Conservation (phyloP, 352 stramenopile genomes). For the Globisporangium nodosum region DNA sequence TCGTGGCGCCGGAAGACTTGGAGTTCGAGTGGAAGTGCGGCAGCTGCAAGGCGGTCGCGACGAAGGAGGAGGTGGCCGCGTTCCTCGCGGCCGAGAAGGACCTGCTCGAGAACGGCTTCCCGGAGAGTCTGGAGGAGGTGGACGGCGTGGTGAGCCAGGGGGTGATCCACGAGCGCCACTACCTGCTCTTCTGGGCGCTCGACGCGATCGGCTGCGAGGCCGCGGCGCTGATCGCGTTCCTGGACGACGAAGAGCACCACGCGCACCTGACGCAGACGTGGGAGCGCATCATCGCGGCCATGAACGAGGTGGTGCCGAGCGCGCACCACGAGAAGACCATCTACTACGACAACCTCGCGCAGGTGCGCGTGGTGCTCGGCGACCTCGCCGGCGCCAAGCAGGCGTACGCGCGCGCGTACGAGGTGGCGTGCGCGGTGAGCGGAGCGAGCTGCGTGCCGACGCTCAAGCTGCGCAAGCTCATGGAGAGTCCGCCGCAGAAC, state of each 20-base stretch:
- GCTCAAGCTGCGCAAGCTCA: slow-evolving; percentile 48
- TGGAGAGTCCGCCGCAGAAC: slow-evolving; percentile 57
- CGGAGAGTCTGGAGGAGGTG: slow-evolving; percentile 52
- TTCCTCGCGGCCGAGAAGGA: slow-evolving; percentile 45
- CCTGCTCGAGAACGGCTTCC: slow-evolving; percentile 55
- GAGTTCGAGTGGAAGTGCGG: slow-evolving; percentile 55
- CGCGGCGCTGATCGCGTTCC: slow-evolving; percentile 25
- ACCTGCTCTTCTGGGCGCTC: slow-evolving; percentile 72
- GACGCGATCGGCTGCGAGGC: slow-evolving; percentile 65
- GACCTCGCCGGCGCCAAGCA: slow-evolving; percentile 39
- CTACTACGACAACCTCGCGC: slow-evolving; percentile 81
- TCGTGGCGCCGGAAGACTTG: slow-evolving; percentile 31
- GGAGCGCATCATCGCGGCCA: slow-evolving; percentile 56
- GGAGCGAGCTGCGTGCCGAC: slow-evolving; percentile 55
- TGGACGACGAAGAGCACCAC: slow-evolving; percentile 30
- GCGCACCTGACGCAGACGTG: slow-evolving; percentile 43
- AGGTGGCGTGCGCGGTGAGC: slow-evolving; percentile 58
- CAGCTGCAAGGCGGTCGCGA: slow-evolving; percentile 31
- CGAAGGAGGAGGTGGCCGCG: slow-evolving; percentile 20
- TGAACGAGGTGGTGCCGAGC: slow-evolving; percentile 65
- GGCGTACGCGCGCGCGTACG: slow-evolving; percentile 50
- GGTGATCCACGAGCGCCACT: slow-evolving; percentile 63
- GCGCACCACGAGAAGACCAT: slow-evolving; percentile 79
- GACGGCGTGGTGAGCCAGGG: slow-evolving; percentile 36
- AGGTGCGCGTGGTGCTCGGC: slow-evolving; percentile 61